Evolutionary conservation across 1,284 basidiomycete genomes (phyloP), one percentile per base, ranked within the genome.

Genomic region (Malassezia sp.): DNA sequence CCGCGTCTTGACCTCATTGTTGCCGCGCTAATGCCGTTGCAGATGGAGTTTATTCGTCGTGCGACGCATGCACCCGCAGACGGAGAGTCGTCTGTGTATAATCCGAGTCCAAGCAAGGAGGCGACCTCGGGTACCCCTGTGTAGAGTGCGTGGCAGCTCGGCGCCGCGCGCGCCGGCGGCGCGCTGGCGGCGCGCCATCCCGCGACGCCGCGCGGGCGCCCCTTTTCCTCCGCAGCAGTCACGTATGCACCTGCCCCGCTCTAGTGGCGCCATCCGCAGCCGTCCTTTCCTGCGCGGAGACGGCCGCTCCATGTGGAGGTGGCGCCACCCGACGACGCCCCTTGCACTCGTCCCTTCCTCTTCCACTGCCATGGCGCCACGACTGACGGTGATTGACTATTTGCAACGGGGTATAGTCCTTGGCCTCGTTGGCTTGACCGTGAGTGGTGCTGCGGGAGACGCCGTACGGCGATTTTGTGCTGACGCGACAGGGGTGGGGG

Each of bases 1-100:
- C 65, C 65, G 1, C 53, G 60, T 6, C 43, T 67, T 17, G 65
- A 67, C 42, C 5, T 63, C 23, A 53, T 67, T 18, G 37, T 61
- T 26, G 57, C 63, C 0, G 43, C 56, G n/a, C 31, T 66, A 12
- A 56, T 59, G 33, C 57, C 59, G 3, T 51, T 43, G 24, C 63
- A 65, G 46, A 45, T 64, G 9, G 21, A 31, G 11, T 42, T 45
- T 10, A 37, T 56, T 20, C 37, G 35, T 17, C 15, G 28, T 5
- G 3, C 21, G 2, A 31, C 29, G 38, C 29, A 9, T 18, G 15
- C 8, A 28, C 12, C 29, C 29, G 29, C 11, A 33, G 17, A 4
- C 32, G n/a, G 14, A 36, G 5, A 10, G 2, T 5, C 15, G 9
- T 21, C 27, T 22, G 21, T 41, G 6, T 41, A 47, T 17, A 21